These are phyloP conservation scores for Neurospora sp. DNA, from an alignment of 2,329 filamentous ascomycete genomes.

Conservation along the genomic window DNA sequence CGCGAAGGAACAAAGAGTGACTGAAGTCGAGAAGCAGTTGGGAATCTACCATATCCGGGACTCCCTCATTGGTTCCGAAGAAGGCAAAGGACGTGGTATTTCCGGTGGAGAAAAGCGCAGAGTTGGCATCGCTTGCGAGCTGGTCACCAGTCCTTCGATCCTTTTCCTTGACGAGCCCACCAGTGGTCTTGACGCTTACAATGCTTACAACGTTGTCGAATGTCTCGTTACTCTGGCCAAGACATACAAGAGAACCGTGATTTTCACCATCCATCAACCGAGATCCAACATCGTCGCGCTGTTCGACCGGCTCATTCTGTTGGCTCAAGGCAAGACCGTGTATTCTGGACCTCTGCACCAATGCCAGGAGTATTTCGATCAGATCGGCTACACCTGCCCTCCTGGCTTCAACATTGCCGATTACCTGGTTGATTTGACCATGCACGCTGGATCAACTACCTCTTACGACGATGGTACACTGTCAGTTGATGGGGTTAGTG, in stretches of 20 bases:
- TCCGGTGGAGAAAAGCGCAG: slow-evolving; percentile 94
- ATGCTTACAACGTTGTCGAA: slow-evolving; percentile 96
- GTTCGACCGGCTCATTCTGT: slow-evolving; percentile 85
- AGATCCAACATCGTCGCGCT: slow-evolving; percentile 96
- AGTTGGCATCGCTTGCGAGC: slow-evolving; percentile 93
- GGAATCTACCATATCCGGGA: slow-evolving; percentile 92
- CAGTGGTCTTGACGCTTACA: slow-evolving; percentile 90
- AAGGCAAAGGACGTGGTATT: slow-evolving; percentile 87
- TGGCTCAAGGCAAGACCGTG: slow-evolving; percentile 82
- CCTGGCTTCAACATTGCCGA: slow-evolving; percentile 98
- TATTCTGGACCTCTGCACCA: slow-evolving; percentile 85
- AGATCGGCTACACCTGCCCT: slow-evolving; percentile 84
- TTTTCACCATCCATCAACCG: slow-evolving; percentile 97
- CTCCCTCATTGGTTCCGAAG: slow-evolving; percentile 91
- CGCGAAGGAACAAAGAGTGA: slow-evolving; percentile 84
- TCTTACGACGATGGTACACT: slow-evolving; percentile 49
- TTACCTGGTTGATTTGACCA: slow-evolving; percentile 92
- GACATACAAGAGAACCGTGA: slow-evolving; percentile 91
- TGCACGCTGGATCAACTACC: slow-evolving; percentile 70
- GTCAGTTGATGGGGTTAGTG: slow-evolving; percentile 49
- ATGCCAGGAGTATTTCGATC: slow-evolving; percentile 89
- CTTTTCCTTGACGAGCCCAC: slow-evolving; percentile 96
- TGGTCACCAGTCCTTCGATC: slow-evolving; percentile 95
- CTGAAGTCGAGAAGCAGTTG: slow-evolving; percentile 90
- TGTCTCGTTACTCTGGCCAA: slow-evolving; percentile 91